Percentiles rank a stretch among this genome's conserved stretches.
These are phyloP conservation scores for Candida bentonensis DNA, from an alignment of 805 yeast species.

Conservation along the genomic window DNA sequence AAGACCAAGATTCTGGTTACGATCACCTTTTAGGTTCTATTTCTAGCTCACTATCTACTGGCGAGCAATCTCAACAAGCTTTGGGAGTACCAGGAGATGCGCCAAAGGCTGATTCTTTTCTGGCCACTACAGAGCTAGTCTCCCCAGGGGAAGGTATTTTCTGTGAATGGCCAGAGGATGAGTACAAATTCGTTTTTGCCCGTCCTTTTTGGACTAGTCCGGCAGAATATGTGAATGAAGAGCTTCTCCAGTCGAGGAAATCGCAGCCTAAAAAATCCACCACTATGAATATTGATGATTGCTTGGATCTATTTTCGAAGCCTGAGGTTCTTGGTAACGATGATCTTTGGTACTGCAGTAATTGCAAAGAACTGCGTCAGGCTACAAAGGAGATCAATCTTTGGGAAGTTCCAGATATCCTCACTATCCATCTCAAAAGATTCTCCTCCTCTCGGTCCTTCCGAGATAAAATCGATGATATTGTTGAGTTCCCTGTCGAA, in stretches of 20 bases:
- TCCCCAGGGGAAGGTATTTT: slow-evolving; percentile 9
- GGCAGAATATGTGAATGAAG: background rate
- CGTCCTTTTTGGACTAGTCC: background rate
- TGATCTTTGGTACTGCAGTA: slow-evolving; percentile 90
- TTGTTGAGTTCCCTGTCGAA: slow-evolving; percentile 76
- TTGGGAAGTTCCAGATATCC: slow-evolving; percentile 88
- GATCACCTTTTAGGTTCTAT: background rate
- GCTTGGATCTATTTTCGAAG: slow-evolving; percentile 57
- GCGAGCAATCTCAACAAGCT: too few relatives aligned
- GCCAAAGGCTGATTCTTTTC: background rate
- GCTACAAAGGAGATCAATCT: slow-evolving; percentile 84
- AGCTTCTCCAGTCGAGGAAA: background rate
- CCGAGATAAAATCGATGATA: slow-evolving; percentile 77
- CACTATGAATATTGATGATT: slow-evolving; percentile 49
- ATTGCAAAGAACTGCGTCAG: slow-evolving; percentile 75
- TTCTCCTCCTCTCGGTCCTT: slow-evolving; percentile 74
- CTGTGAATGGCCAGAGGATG: slow-evolving; percentile 9
- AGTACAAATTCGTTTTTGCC: background rate
- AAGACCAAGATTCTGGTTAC: background rate
- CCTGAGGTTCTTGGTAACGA: slow-evolving; percentile 79
- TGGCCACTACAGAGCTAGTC: background rate
- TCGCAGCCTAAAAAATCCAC: slow-evolving; percentile 14
- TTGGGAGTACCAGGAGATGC: background rate
- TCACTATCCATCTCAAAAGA: slow-evolving; percentile 80
- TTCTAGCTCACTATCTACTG: too few relatives aligned